Conservation (phyloP, 352 stramenopile genomes). For the Phytophthora colocasiae region DNA sequence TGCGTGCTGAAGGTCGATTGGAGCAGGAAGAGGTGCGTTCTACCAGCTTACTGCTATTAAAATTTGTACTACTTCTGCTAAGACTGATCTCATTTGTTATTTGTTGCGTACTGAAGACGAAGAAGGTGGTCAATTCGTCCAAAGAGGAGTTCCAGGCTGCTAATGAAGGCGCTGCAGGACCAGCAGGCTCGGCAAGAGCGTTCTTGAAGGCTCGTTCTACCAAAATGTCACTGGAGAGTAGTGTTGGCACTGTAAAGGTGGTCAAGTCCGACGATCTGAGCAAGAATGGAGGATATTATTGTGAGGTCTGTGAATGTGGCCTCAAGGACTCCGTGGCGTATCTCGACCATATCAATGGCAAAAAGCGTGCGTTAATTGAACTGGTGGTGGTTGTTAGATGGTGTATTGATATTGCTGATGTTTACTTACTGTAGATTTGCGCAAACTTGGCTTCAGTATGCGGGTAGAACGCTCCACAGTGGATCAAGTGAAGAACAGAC, state of each 20-base stretch:
- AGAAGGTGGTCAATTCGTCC: slow-evolving; percentile 73
- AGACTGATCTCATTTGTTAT: neutral
- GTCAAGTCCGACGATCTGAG: slow-evolving; percentile 86
- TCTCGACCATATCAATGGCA: slow-evolving; percentile 96
- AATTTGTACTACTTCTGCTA: neutral
- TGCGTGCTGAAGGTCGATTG: slow-evolving; percentile 76
- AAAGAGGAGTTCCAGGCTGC: slow-evolving; percentile 85
- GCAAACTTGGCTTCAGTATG: slow-evolving; percentile 93
- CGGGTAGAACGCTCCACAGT: slow-evolving; percentile 90
- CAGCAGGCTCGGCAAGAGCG: slow-evolving; percentile 67
- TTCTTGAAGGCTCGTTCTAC: slow-evolving; percentile 80
- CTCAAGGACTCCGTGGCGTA: slow-evolving; percentile 95
- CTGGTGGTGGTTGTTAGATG: neutral
- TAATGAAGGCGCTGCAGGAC: slow-evolving; percentile 66
- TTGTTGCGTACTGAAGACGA: slow-evolving; percentile 33
- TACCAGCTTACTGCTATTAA: neutral
- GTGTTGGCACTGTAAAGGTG: slow-evolving; percentile 87
- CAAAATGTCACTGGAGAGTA: slow-evolving; percentile 85
- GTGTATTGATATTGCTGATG: neutral
- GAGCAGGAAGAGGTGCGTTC: slow-evolving; percentile 52
- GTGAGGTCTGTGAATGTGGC: slow-evolving; percentile 92
- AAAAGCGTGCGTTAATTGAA: slow-evolving; percentile 80
- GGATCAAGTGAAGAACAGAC: slow-evolving; percentile 86
- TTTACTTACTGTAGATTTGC: slow-evolving; percentile 67
- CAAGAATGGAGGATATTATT: slow-evolving; percentile 91